These are phyloP conservation scores for Tinospora cordifolia DNA, from an alignment of 164 flowering plant species.

Conservation along the genomic window DNA sequence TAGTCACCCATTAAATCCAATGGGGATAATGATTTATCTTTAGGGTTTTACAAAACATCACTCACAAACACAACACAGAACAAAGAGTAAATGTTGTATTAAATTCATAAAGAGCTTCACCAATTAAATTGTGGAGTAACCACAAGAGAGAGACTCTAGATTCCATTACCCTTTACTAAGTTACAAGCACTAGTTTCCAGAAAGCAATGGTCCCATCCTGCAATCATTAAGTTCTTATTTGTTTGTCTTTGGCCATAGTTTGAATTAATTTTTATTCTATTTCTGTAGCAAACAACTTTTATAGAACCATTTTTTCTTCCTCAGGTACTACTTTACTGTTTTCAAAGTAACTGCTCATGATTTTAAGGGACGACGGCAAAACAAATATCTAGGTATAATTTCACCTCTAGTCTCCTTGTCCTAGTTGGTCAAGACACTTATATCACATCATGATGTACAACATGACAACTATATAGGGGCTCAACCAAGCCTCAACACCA, in stretches of 20 bases:
- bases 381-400: neutral
- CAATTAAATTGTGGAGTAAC: neutral
- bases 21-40: neutral
- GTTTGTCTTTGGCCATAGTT: neutral
- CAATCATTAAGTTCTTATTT: neutral
- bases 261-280: neutral
- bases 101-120: no score
- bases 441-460: neutral
- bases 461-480: neutral
- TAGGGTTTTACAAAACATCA: neutral
- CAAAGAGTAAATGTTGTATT: neutral
- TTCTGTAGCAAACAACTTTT: neutral
- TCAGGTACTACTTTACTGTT: neutral
- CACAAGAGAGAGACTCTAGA: neutral
- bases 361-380: neutral
- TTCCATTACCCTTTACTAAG: neutral
- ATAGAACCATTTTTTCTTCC: neutral
- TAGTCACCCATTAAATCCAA: neutral
- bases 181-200: neutral
- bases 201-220: neutral
- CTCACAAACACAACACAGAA: neutral
- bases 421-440: neutral
- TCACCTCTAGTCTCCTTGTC: neutral
- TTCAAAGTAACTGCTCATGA: neutral
- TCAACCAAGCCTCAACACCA: neutral